phyloP scores from a whole-genome alignment of 768 basidiomycete species.

The Pleurotus platypus region DNA sequence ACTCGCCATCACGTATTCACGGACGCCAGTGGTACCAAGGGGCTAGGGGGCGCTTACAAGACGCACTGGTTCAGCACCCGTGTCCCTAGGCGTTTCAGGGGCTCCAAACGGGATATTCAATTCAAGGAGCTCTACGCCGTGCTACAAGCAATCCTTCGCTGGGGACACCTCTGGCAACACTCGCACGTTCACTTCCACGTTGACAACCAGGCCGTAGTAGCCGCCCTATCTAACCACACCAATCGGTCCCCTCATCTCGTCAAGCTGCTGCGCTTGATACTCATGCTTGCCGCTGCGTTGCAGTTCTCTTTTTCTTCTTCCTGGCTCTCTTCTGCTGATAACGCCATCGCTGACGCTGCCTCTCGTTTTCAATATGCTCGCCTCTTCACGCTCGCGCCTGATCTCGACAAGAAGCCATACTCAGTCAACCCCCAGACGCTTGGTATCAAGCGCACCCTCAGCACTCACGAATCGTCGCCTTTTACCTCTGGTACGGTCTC shows the following conservation, averaged over 20 bases:
- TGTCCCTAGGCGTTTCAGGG: constrained; percentile 17
- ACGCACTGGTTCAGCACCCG: constrained; percentile 21
- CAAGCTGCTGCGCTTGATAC: constrained; percentile 12
- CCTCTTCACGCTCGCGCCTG: constrained; percentile 21
- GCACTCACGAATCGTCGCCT: background rate
- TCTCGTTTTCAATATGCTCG: constrained; percentile 22
- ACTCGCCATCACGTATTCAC: constrained; percentile 19
- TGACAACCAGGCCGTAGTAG: constrained; percentile 16
- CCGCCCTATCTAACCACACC: constrained; percentile 11
- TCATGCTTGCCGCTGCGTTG: constrained; percentile 15
- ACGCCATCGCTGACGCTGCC: constrained; percentile 21
- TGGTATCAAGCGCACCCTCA: constrained; percentile 15
- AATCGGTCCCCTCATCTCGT: constrained; percentile 11
- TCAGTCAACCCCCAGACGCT: constrained; percentile 15
- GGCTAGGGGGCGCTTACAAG: constrained; percentile 21
- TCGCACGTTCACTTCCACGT: constrained; percentile 23
- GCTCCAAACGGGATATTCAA: constrained; percentile 20
- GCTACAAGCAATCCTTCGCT: constrained; percentile 23
- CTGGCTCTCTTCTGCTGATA: constrained; percentile 18
- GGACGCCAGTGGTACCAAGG: constrained; percentile 29
- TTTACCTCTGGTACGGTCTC: constrained; percentile 11
- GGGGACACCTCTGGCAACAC: constrained; percentile 20
- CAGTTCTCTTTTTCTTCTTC: constrained; percentile 19
- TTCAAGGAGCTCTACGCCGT: constrained; percentile 30
- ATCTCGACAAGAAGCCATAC: too few species aligned